Percentiles rank a stretch among this genome's conserved stretches.
Conservation (phyloP, 192 early-diverging fungal genomes). For the Diversispora eburnea region DNA sequence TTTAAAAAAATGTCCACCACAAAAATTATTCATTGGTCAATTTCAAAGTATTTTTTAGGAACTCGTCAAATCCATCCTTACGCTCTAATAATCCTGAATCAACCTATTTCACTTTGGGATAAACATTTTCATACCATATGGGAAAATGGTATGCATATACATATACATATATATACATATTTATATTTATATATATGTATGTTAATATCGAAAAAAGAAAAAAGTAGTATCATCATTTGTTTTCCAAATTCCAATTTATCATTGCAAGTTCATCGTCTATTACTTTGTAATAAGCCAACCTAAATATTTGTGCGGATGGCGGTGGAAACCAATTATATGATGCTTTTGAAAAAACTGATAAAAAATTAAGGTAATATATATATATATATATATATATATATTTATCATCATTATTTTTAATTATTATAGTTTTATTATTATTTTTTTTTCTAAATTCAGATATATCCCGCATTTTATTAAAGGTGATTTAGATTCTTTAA, state of each 20-base stretch:
- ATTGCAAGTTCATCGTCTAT: neutral
- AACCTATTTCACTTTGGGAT: neutral
- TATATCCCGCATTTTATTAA: slow-evolving; percentile 75
- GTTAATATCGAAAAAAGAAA: neutral
- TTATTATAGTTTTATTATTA: neutral
- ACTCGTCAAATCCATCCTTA: neutral
- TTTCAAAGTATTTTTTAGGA: neutral
- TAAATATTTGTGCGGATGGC: slow-evolving; percentile 78
- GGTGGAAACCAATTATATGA: slow-evolving; percentile 85
- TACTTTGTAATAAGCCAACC: neutral
- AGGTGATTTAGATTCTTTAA: slow-evolving; percentile 86
- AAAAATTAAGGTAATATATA: slow-evolving; percentile 35
- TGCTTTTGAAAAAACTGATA: slow-evolving; percentile 45
- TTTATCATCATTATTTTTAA: neutral
- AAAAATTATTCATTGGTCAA: neutral
- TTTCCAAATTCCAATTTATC: too few species aligned
- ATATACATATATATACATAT: neutral
- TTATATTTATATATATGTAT: neutral
- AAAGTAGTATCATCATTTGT: neutral
- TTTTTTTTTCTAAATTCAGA: slow-evolving; percentile 32
- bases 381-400: neutral
- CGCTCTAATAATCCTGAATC: slow-evolving; percentile 13
- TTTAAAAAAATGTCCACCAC: neutral
- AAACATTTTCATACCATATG: neutral
- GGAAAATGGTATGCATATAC: slow-evolving; percentile 5